phyloP scores from a whole-genome alignment of 108 stramenopile genomes.

The Conticribra guillardii region DNA sequence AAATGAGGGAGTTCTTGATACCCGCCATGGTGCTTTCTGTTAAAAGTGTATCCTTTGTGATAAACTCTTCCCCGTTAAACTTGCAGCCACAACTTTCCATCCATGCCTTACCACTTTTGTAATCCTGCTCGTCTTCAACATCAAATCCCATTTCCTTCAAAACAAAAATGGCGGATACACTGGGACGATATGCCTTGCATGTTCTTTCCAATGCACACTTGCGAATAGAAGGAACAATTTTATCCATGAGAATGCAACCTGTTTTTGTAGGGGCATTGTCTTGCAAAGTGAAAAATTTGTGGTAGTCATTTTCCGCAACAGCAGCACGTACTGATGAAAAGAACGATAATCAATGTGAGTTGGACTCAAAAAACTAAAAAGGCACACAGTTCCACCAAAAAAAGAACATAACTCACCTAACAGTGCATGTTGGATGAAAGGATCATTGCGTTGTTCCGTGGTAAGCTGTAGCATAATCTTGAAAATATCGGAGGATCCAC shows the following conservation, averaged over 20 bases:
- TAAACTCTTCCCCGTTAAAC: conserved; percentile 45
- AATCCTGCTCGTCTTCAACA: conserved; percentile 21
- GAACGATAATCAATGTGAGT: neutral
- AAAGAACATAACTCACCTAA: conserved; percentile 14
- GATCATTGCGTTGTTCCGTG: conserved; percentile 51
- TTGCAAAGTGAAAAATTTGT: conserved; percentile 66
- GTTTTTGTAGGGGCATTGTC: conserved; percentile 58
- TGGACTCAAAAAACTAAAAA: neutral
- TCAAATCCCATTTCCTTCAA: conserved; percentile 65
- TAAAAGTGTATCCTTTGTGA: conserved; percentile 68
- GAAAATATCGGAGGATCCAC: conserved; percentile 67
- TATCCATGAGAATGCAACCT: conserved; percentile 66
- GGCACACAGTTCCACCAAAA: too few species aligned
- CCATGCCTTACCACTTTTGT: conserved; percentile 53
- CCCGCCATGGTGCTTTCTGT: conserved; percentile 45
- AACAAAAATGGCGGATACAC: conserved; percentile 52
- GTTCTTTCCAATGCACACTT: conserved; percentile 61
- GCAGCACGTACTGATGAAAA: conserved; percentile 62
- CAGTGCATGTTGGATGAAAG: conserved; percentile 69
- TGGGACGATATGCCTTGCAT: conserved; percentile 72
- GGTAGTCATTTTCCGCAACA: conserved; percentile 68
- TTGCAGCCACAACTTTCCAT: conserved; percentile 59
- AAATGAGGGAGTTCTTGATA: conserved; percentile 68
- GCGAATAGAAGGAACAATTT: conserved; percentile 71
- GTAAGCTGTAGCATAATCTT: conserved; percentile 67